Evolutionary conservation across 139 green algal genomes (phyloP).

Genomic region (Spirogloea muscicola): DNA sequence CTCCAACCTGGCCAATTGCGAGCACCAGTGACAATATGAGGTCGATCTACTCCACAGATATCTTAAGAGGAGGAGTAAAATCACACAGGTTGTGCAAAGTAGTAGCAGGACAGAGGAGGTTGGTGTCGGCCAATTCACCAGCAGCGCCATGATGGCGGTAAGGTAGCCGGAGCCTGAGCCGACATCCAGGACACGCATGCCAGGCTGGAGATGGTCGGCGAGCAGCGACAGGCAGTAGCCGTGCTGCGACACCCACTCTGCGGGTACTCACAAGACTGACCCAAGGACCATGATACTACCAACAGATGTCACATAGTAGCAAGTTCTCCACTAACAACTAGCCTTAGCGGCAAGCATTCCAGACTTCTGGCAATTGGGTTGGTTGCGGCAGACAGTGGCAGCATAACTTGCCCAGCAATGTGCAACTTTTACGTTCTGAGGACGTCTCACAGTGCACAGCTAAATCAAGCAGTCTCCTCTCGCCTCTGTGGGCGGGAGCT

Average conservation of each 20-base stretch:
- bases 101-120: neutral
- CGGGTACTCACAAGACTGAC: no score
- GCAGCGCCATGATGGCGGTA: constrained; percentile 65
- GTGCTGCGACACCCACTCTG: constrained; percentile 58
- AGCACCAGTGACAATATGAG: neutral
- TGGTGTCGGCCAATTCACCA: constrained; percentile 66
- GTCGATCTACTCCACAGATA: neutral
- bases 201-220: constrained; percentile 57
- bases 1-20: constrained; percentile 41
- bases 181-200: constrained; percentile 77
- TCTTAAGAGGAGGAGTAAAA: neutral
- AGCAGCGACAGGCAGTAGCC: constrained; percentile 83
- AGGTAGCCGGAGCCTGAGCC: constrained; percentile 78
- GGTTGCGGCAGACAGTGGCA: no score
- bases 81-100: neutral
- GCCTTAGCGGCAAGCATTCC: no score
- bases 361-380: no score
- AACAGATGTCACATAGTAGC: no score
- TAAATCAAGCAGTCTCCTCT: no score
- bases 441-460: no score
- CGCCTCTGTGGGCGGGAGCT: no score
- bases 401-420: no score
- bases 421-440: no score
- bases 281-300: no score
- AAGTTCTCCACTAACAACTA: no score